Evolutionary conservation across 106 monocot genomes (phyloP), one percentile per base, ranked within the genome.

Genomic region (Acorus calamus): DNA sequence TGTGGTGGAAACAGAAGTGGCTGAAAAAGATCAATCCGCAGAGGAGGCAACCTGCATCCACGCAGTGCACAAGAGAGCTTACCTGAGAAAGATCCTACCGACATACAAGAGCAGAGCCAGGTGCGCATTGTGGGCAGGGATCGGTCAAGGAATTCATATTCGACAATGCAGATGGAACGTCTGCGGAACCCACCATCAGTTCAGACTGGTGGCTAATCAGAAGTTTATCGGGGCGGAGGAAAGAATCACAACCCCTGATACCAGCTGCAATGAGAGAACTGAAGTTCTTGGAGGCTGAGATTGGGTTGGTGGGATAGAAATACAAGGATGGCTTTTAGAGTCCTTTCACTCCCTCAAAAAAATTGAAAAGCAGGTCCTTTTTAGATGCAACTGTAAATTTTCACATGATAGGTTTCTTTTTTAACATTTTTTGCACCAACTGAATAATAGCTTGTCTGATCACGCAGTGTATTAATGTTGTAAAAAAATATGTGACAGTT

Each of bases 181-280:
- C 62, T 13, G 53, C 49, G 13, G 79, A 78, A 55, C 62, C 74
- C 2, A 63, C 42, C 8, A 60, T 85, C 48, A 81, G 67, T 44
- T 77, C 84, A 3, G 86, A 83, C 49, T 87, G 87, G 87, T 87
- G 87, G 79, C 72, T 3, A 85, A 82, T 67, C 80, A 83, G 71
- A 80, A 83, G 49, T 75, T 78, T 46, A 59, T 47, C 3, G 68
- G 72, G 13, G 47, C 56, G 3, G 73, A 70, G 45, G 7, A 43
- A n/a, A 1, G 65, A 55, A 12, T 69, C 72, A 10, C n/a, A 28
- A 28, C 28, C 46, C 3, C 80, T 80, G 71, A 76, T 28, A 28
- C 28, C 28, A 28, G 28, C 0, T 28, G 28, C 28, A 28, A 28
- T 1, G 28, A 28, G 28, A 28, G 28, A 28, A 28, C 28, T 28